Base-by-base conservation (phyloP, 2,329 filamentous ascomycete species). In the Escovopsis weberi region DNA sequence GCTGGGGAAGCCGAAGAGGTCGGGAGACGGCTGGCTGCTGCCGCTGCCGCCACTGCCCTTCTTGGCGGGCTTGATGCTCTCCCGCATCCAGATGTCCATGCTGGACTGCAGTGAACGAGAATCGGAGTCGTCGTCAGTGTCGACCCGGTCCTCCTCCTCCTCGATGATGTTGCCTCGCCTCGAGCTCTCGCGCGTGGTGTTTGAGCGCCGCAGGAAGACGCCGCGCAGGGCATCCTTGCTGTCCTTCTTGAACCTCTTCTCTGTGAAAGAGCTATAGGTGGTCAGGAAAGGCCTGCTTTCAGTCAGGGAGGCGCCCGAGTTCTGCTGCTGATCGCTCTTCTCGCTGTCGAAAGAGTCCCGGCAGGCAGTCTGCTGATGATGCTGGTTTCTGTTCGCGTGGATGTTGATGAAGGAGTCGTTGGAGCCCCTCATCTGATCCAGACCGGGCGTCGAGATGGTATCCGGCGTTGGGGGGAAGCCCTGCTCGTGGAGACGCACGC, bases 11-110 rank as follows among this genome's bases (percentile, higher is more conserved):
- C 66, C 61, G 45, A 76, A 76, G 2, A 76, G 58, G 44, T 76
- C 73, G 0, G 72, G 72, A 4, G 72, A 74, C 1, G 50, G 49
- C 26, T 58, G 54, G 7, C 53, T 52, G 1, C 50, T 53, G 0
- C 56, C 54, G 23, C 23, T 5, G 23, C 23, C 23, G 5, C 23
- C 23, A 5, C 23, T 23, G 3, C 23, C 23, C 23, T 23, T 23
- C 1, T 42, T 44, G 4, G 47, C 46, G 1, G 68, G 64, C 38
- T 69, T 69, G 30, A 65, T 56, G 42, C 70, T 71, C 53, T 74
- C 71, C 6, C 65, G 66, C 58, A 78, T 65, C 74, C 74, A 78
- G 23, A 74, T 72, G 42, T 78, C 74, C 5, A 72, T 63, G 45
- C 66, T 72, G 1, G 69, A 74, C 1, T 66, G 59, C 4, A 66